Percentiles rank a stretch among this genome's conserved stretches.
phyloP scores from a whole-genome alignment of 139 green algal species.

The Chlamydomonas sphaeroides region DNA sequence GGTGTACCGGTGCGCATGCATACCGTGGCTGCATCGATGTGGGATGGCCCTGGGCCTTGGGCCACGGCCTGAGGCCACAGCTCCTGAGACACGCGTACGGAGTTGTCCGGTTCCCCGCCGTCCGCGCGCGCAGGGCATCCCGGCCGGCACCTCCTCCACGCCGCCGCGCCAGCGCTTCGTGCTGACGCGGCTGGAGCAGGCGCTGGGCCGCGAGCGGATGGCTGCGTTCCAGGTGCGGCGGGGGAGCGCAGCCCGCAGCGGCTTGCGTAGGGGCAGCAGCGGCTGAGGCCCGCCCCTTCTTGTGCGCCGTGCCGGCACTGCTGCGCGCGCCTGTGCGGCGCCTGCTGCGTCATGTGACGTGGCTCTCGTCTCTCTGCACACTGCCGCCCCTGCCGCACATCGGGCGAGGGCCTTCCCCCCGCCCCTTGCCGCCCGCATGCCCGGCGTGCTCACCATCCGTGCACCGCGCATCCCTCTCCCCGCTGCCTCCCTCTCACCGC shows the following conservation, averaged over 20 bases:
- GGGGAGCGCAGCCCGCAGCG: background rate
- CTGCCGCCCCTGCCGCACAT: background rate
- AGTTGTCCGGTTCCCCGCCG: too few relatives aligned
- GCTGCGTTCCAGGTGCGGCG: background rate
- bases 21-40: too few relatives aligned
- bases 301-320: too few relatives aligned
- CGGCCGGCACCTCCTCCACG: conserved; percentile 14
- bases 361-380: background rate
- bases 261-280: background rate
- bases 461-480: too few relatives aligned
- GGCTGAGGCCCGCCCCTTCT: background rate
- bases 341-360: background rate
- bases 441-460: too few relatives aligned
- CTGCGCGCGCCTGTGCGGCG: background rate
- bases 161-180: conserved; percentile 30
- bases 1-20: too few relatives aligned
- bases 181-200: conserved; percentile 15
- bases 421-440: background rate
- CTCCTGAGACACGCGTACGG: too few relatives aligned
- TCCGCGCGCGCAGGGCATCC: background rate
- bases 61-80: too few relatives aligned
- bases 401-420: background rate
- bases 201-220: background rate
- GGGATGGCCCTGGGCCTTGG: too few relatives aligned
- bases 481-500: too few relatives aligned